Evolutionary conservation across 2,329 filamentous ascomycete genomes (phyloP).

Genomic region (Nemania sp.): DNA sequence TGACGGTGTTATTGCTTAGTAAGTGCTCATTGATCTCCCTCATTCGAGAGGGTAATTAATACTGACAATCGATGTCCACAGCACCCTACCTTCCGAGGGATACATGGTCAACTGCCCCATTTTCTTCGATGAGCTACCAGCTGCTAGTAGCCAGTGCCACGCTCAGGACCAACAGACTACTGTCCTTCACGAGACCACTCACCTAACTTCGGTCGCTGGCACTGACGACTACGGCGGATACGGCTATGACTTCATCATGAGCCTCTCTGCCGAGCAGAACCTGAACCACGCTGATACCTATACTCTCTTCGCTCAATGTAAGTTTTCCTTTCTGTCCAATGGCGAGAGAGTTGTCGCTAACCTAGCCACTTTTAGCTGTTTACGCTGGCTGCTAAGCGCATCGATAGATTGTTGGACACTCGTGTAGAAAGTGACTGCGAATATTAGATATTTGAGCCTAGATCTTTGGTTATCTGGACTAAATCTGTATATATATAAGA

Average conservation of each 20-base stretch:
- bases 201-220: constrained; percentile 66
- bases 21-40: not conserved
- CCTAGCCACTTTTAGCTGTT: constrained; percentile 45
- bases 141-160: constrained; percentile 65
- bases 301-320: constrained; percentile 59
- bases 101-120: constrained; percentile 72
- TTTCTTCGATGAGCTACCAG: constrained; percentile 67
- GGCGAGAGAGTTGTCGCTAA: not conserved
- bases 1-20: constrained; percentile 66
- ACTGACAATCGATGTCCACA: not conserved
- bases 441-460: not conserved
- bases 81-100: constrained; percentile 64
- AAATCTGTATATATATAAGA: constrained; percentile 27
- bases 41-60: not conserved
- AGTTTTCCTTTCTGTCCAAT: constrained; percentile 11
- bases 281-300: constrained; percentile 73
- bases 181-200: constrained; percentile 73
- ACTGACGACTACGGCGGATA: constrained; percentile 69
- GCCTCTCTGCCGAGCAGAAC: constrained; percentile 62
- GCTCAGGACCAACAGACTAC: constrained; percentile 74
- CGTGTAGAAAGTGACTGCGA: not conserved
- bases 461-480: constrained; percentile 12
- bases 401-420: not conserved
- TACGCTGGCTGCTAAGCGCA: constrained; percentile 54
- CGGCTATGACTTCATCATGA: constrained; percentile 62